Evolutionary conservation across 2,329 filamentous ascomycete species (phyloP), one percentile per base, ranked within the genome.

Genomic region (Ophiostoma fasciatum): DNA sequence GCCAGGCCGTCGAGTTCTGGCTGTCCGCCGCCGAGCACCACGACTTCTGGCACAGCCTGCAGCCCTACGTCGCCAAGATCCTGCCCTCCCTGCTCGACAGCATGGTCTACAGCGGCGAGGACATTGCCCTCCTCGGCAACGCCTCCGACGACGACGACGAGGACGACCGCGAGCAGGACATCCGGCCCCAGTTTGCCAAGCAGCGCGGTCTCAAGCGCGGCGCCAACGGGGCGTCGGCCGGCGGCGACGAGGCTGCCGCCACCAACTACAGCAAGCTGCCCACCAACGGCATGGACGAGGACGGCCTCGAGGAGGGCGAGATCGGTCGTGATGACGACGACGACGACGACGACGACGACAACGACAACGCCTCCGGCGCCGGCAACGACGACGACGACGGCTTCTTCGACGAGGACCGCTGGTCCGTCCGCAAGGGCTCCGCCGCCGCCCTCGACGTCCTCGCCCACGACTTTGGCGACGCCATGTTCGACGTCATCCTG

Each of bases 1-100:
- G 92, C 45, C 90, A 98, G 54, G 90, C 90, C 8, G 85, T 90
- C 5, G 90, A 98, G 56, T 98, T 98, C 53, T 98, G 92, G 85
- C 72, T 98, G 30, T 84, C 84, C 27, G 78, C 93, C 15, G 87
- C 85, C 41, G 90, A 94, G 54, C 83, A 94, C 52, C 72, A 82
- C 28, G 72, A 79, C 40, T 62, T 96, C 36, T 84, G 83, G 62
- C 69, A 75, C 46, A 70, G 74, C 1, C 64, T 98, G 31, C 75
- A 70, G 8, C 85, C 85, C 0, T 82, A 82, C 51, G 71, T 96
- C 38, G 59, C 71, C 45, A 82, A 82, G 54, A 88, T 96, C 44
- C 79, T 98, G 21, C 90, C 90, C 0, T 81, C 94, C 2, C 63
- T 98, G 35, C 69, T 98, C 7, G 76, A 90, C 46, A 92, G 83